Evolutionary conservation across 2,329 filamentous ascomycete genomes (phyloP).

Genomic region (Ophiocordyceps camponoti-leonardi): DNA sequence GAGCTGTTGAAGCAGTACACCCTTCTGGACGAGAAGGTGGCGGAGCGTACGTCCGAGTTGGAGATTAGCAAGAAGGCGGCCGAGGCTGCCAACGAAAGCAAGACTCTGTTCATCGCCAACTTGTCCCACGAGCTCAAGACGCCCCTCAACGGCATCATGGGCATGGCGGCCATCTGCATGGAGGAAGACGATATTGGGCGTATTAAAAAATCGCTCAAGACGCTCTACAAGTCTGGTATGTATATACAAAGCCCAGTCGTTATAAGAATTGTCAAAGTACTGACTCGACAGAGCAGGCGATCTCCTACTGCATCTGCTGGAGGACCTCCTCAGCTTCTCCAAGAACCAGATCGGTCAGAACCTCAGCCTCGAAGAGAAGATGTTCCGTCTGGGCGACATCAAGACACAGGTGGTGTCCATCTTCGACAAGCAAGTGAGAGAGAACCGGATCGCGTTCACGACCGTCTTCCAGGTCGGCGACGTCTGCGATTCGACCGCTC

Average conservation of each 20-base stretch:
- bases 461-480: conserved; percentile 39
- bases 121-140: conserved; percentile 82
- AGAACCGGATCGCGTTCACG: conserved; percentile 56
- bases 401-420: conserved; percentile 69
- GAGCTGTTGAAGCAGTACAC: conserved; percentile 78
- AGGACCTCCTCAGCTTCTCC: conserved; percentile 81
- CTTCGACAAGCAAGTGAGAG: conserved; percentile 77
- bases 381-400: conserved; percentile 73
- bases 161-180: conserved; percentile 88
- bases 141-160: conserved; percentile 85
- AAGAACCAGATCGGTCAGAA: conserved; percentile 89
- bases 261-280: not conserved
- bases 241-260: not conserved
- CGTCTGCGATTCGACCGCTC: not conserved
- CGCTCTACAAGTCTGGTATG: conserved; percentile 49
- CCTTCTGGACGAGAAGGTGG: conserved; percentile 68
- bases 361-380: conserved; percentile 63
- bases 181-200: conserved; percentile 65
- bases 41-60: conserved; percentile 65
- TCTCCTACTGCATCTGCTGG: conserved; percentile 66
- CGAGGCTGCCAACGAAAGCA: conserved; percentile 90
- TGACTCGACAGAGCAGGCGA: conserved; percentile 27
- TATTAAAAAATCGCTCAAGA: conserved; percentile 69
- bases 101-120: conserved; percentile 94
- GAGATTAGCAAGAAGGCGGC: conserved; percentile 84